Conservation (phyloP, 345 rosid genomes). For the Anastatica hierochuntica region DNA sequence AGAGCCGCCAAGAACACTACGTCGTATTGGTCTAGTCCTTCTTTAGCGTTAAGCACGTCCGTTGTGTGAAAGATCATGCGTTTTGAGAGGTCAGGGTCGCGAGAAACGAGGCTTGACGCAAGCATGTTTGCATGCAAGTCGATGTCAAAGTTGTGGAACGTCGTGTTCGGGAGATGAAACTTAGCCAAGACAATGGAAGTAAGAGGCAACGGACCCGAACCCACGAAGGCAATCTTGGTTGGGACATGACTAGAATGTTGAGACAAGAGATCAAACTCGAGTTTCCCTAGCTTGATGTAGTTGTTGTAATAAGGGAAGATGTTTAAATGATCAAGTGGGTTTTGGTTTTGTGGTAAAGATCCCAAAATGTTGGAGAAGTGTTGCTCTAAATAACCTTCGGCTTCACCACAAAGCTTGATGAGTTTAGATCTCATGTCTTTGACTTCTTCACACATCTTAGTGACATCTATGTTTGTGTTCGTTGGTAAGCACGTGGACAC, state of each 20-base stretch:
- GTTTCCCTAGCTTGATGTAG: conserved; percentile 63
- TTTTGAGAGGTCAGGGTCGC: conserved; percentile 52
- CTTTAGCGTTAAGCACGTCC: conserved; percentile 45
- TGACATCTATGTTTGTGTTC: conserved; percentile 45
- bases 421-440: conserved; percentile 58
- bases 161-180: conserved; percentile 43
- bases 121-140: conserved; percentile 50
- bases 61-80: conserved; percentile 64
- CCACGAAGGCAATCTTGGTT: conserved; percentile 55
- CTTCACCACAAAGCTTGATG: conserved; percentile 63
- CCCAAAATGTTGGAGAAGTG: conserved; percentile 57
- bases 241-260: conserved; percentile 30
- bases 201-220: conserved; percentile 83
- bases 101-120: conserved; percentile 32
- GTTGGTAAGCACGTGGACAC: conserved; percentile 74
- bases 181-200: conserved; percentile 67
- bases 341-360: conserved; percentile 30
- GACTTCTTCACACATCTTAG: conserved; percentile 35
- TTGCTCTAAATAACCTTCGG: conserved; percentile 60
- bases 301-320: conserved; percentile 67
- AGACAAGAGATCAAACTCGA: conserved; percentile 48
- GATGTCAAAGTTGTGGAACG: conserved; percentile 74
- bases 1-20: conserved; percentile 89
- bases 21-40: conserved; percentile 47
- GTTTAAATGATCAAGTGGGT: conserved; percentile 54